phyloP scores from a whole-genome alignment of 2,329 filamentous ascomycete species.

The Cylindrodendrum hubeiense region DNA sequence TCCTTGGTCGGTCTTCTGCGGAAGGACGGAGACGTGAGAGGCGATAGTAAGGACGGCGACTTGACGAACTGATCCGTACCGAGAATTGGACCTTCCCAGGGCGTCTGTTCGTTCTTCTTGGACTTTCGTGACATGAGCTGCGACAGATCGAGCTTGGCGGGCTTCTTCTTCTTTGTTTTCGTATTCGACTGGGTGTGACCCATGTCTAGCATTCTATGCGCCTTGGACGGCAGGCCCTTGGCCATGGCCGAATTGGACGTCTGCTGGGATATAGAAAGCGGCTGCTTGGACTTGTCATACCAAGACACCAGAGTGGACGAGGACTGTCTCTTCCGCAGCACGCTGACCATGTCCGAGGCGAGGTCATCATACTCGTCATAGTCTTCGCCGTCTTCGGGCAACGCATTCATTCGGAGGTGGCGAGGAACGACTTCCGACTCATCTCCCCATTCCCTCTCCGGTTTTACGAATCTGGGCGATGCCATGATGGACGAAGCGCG shows the following conservation, averaged over 20 bases:
- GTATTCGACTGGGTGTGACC: conserved; percentile 47
- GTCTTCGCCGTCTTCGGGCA: conserved; percentile 15
- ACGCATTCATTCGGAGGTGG: conserved; percentile 32
- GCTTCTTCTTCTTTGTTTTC: conserved; percentile 55
- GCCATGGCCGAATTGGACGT: conserved; percentile 71
- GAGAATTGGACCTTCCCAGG: conserved; percentile 49
- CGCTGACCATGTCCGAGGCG: conserved; percentile 57
- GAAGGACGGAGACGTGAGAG: conserved; percentile 45
- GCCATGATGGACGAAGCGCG: conserved; percentile 23
- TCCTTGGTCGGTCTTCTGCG: conserved; percentile 53
- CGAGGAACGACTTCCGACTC: conserved; percentile 44
- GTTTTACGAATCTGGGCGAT: not conserved
- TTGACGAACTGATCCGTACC: conserved; percentile 53
- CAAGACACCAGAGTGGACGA: conserved; percentile 68
- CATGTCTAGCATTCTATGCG: conserved; percentile 60
- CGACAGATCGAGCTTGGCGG: conserved; percentile 63
- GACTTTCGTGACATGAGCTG: conserved; percentile 53
- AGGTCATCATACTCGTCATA: conserved; percentile 40
- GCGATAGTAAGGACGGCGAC: conserved; percentile 59
- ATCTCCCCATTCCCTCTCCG: conserved; percentile 40
- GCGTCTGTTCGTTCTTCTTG: conserved; percentile 47
- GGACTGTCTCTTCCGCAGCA: conserved; percentile 62
- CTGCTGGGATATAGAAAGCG: conserved; percentile 69
- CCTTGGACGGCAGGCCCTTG: conserved; percentile 64
- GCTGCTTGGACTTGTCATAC: conserved; percentile 68